Evolutionary conservation across 2,329 filamentous ascomycete genomes (phyloP).

Genomic region (Ophiosphaerella narmari): DNA sequence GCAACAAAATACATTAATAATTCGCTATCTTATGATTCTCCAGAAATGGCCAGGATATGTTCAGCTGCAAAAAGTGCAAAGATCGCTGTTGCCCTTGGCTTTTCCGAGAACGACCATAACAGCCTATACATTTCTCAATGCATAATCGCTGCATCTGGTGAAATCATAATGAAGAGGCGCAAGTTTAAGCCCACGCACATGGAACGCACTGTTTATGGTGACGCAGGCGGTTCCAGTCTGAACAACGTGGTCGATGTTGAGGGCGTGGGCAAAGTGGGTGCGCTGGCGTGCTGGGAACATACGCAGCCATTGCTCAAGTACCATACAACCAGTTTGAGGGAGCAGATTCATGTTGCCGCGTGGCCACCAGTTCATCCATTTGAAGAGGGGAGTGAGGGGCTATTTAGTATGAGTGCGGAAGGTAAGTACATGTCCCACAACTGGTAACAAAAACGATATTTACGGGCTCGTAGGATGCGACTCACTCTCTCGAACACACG

Average conservation of each 20-base stretch:
- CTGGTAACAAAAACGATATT: neutral
- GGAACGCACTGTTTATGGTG: slow-evolving; percentile 51
- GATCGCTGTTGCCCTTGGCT: slow-evolving; percentile 47
- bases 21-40: slow-evolving; percentile 47
- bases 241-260: slow-evolving; percentile 41
- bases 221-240: slow-evolving; percentile 42
- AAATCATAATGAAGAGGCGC: slow-evolving; percentile 43
- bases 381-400: slow-evolving; percentile 33
- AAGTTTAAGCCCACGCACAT: slow-evolving; percentile 53
- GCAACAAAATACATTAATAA: slow-evolving; percentile 51
- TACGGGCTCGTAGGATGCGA: slow-evolving; percentile 7
- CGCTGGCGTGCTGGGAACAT: slow-evolving; percentile 49
- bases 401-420: slow-evolving; percentile 47
- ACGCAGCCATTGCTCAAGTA: slow-evolving; percentile 50
- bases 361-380: slow-evolving; percentile 47
- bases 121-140: slow-evolving; percentile 50
- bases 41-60: slow-evolving; percentile 52
- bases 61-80: slow-evolving; percentile 35
- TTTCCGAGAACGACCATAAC: slow-evolving; percentile 45
- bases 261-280: slow-evolving; percentile 35
- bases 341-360: slow-evolving; percentile 48
- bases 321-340: slow-evolving; percentile 45
- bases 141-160: slow-evolving; percentile 41
- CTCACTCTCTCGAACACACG: slow-evolving; percentile 58
- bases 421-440: slow-evolving; percentile 14